Percentiles rank a stretch among this genome's conserved stretches.
Conservation (phyloP, 306 rosid species). For the Sphenostylis stenocarpa region DNA sequence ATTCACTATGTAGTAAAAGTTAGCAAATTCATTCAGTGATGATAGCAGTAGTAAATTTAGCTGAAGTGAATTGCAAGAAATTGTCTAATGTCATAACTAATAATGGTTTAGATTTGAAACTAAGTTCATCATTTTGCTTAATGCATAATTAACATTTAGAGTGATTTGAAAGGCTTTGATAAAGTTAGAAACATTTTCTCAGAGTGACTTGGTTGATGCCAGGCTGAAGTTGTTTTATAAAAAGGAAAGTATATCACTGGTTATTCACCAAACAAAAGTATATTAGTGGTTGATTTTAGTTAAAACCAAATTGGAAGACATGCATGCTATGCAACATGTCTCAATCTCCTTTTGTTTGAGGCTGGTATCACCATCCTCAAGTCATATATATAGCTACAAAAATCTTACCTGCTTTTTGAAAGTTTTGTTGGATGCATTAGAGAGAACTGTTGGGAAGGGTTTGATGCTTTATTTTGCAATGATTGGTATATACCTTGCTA, state of each 20-base stretch:
- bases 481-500: conserved; percentile 21
- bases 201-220: not conserved
- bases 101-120: not conserved
- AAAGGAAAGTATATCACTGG: not conserved
- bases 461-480: conserved; percentile 23
- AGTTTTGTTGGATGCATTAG: conserved; percentile 17
- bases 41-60: not conserved
- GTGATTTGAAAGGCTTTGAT: not conserved
- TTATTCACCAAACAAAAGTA: too few relatives aligned
- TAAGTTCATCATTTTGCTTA: conserved; percentile 24
- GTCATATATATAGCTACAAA: not conserved
- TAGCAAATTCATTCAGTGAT: conserved; percentile 4
- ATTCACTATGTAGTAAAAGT: not conserved
- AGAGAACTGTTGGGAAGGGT: not conserved
- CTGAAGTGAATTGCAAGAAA: conserved; percentile 35
- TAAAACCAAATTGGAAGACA: not conserved
- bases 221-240: not conserved
- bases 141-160: conserved; percentile 11
- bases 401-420: conserved; percentile 23
- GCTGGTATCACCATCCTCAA: conserved; percentile 2
- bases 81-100: not conserved
- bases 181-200: not conserved
- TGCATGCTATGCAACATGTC: conserved; percentile 4
- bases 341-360: conserved; percentile 23
- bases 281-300: not conserved